Evolutionary conservation across 2,329 filamentous ascomycete species (phyloP).

Genomic region (Juglanconis oblonga): DNA sequence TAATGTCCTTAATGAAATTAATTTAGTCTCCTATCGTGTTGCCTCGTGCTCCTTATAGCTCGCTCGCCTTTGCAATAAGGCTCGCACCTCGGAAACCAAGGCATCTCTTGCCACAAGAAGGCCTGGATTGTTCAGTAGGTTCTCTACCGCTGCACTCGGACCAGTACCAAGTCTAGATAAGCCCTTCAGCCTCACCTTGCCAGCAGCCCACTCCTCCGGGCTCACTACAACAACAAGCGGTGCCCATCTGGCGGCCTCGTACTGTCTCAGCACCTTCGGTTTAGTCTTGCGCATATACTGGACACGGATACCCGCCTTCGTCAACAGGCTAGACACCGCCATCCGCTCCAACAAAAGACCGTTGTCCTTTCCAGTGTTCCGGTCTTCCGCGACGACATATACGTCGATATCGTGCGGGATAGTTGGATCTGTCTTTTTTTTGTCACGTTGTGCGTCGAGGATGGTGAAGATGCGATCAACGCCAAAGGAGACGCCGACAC

Average conservation of each 20-base stretch:
- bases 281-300: conserved; percentile 84
- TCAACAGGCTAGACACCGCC: conserved; percentile 68
- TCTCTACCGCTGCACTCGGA: too few relatives aligned
- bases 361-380: conserved; percentile 41
- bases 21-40: too few relatives aligned
- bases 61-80: too few relatives aligned
- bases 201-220: conserved; percentile 28
- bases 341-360: conserved; percentile 79
- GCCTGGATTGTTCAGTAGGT: too few relatives aligned
- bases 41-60: too few relatives aligned
- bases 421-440: conserved; percentile 53
- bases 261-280: conserved; percentile 78
- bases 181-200: conserved; percentile 62
- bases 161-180: too few relatives aligned
- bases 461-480: conserved; percentile 95
- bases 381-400: conserved; percentile 84
- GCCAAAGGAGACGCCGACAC: conserved; percentile 87
- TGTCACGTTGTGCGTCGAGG: conserved; percentile 71
- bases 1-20: too few relatives aligned
- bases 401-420: conserved; percentile 71
- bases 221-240: conserved; percentile 82
- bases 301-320: conserved; percentile 81
- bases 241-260: conserved; percentile 71
- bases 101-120: too few relatives aligned
- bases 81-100: too few relatives aligned